These are phyloP conservation scores for Astrephomene gubernaculifera DNA, from an alignment of 139 green algal genomes.

Conservation along the genomic window DNA sequence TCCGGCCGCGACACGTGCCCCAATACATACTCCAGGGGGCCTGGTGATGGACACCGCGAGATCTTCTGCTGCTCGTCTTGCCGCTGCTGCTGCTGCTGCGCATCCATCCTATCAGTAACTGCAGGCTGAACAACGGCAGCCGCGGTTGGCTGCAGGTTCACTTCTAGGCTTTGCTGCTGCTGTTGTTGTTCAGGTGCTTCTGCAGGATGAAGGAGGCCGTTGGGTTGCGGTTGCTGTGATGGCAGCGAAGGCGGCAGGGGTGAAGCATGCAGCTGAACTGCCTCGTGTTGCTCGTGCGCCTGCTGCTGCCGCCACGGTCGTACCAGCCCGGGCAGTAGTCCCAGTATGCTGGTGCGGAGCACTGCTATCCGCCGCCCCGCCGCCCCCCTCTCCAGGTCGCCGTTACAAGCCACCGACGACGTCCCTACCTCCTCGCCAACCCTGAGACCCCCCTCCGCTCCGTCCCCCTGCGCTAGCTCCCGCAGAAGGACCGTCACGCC, in stretches of 20 bases:
- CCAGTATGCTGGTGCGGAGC: conserved; percentile 42
- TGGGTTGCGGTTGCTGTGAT: too few relatives aligned
- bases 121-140: too few relatives aligned
- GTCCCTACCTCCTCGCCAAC: conserved; percentile 1
- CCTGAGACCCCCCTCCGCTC: background rate
- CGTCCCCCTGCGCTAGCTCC: background rate
- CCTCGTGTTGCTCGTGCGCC: too few relatives aligned
- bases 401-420: background rate
- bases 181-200: too few relatives aligned
- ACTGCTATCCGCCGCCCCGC: background rate
- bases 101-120: too few relatives aligned
- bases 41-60: background rate
- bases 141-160: too few relatives aligned
- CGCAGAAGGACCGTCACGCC: background rate
- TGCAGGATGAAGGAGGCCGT: too few relatives aligned
- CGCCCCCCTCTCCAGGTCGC: background rate
- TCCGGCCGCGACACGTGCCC: conserved; percentile 35
- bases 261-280: too few relatives aligned
- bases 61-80: too few relatives aligned
- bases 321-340: background rate
- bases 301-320: too few relatives aligned
- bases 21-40: conserved; percentile 45
- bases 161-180: too few relatives aligned
- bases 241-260: too few relatives aligned
- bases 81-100: background rate